Conservation (phyloP, 176 grass and related monocot genomes). For the Stipa capillata region DNA sequence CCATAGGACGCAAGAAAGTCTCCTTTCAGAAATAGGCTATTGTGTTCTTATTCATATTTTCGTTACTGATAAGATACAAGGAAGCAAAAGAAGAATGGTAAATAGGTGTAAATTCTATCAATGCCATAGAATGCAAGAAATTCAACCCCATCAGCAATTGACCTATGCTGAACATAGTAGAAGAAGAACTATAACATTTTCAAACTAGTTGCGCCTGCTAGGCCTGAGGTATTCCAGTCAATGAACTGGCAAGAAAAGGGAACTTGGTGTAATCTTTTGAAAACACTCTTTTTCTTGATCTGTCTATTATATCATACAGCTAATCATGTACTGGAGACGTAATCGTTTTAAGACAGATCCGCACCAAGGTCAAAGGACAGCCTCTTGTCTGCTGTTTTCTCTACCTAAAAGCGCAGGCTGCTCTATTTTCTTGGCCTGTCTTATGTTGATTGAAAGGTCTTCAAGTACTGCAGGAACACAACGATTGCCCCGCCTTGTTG, state of each 20-base stretch:
- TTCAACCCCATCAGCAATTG: not conserved
- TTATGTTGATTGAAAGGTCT: not conserved
- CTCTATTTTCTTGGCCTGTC: conserved; percentile 3
- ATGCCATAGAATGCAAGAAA: not conserved
- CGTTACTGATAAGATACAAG: not conserved
- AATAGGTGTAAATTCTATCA: not conserved
- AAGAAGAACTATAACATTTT: not conserved
- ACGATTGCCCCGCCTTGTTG: conserved; percentile 81
- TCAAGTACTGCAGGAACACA: conserved; percentile 63
- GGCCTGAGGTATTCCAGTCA: not conserved
- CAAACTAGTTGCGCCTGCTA: not conserved
- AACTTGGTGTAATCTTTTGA: not conserved
- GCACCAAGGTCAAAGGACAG: not conserved
- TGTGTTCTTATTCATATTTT: not conserved
- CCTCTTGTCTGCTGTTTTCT: not conserved
- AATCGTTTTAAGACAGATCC: not conserved
- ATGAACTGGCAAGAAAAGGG: not conserved
- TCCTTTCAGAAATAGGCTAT: no score
- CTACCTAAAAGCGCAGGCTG: not conserved
- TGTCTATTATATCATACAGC: not conserved
- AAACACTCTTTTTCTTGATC: not conserved
- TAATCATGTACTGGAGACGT: not conserved
- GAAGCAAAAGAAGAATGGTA: not conserved
- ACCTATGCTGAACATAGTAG: not conserved
- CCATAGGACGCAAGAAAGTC: no score